Conservation (phyloP, 2,329 filamentous ascomycete species). For the Celoporthe dispersa region DNA sequence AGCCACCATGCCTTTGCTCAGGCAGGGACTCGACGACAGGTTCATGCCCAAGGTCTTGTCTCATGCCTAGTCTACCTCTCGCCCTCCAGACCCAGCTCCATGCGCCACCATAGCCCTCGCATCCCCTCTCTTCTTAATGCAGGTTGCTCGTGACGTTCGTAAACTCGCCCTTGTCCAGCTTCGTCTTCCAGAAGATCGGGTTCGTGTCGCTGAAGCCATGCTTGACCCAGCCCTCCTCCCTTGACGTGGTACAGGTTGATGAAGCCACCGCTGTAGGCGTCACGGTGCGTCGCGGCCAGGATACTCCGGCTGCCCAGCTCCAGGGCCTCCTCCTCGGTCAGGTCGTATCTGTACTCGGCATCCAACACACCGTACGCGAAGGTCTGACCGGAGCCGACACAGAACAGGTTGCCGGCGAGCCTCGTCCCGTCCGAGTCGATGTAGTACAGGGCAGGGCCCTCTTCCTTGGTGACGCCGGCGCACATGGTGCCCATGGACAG, state of each 20-base stretch:
- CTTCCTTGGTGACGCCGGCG: slow-evolving; percentile 91
- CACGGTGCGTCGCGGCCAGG: slow-evolving; percentile 91
- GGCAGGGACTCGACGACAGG: background rate
- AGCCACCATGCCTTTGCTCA: slow-evolving; percentile 11
- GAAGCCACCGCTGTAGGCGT: slow-evolving; percentile 97
- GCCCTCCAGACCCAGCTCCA: slow-evolving; percentile 9
- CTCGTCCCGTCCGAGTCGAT: slow-evolving; percentile 97
- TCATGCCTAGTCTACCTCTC: slow-evolving; percentile 2
- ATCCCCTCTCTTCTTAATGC: slow-evolving; percentile 46
- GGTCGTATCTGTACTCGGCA: slow-evolving; percentile 89
- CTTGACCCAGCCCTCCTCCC: slow-evolving; percentile 98
- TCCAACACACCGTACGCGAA: slow-evolving; percentile 98
- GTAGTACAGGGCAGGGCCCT: slow-evolving; percentile 98
- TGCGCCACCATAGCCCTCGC: background rate
- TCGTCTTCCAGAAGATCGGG: slow-evolving; percentile 99
- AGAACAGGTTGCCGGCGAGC: slow-evolving; percentile 93
- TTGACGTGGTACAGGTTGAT: slow-evolving; percentile 99
- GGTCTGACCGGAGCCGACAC: slow-evolving; percentile 96
- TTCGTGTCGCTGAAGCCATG: slow-evolving; percentile 98
- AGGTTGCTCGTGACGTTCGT: slow-evolving; percentile 87
- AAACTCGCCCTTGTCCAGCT: slow-evolving; percentile 98
- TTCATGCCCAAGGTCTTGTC: background rate
- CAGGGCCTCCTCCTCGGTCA: slow-evolving; percentile 85
- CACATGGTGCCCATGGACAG: slow-evolving; percentile 99
- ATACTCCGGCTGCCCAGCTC: slow-evolving; percentile 92